Conservation (phyloP, 1,284 basidiomycete species). For the Paramarasmius palmivorus region DNA sequence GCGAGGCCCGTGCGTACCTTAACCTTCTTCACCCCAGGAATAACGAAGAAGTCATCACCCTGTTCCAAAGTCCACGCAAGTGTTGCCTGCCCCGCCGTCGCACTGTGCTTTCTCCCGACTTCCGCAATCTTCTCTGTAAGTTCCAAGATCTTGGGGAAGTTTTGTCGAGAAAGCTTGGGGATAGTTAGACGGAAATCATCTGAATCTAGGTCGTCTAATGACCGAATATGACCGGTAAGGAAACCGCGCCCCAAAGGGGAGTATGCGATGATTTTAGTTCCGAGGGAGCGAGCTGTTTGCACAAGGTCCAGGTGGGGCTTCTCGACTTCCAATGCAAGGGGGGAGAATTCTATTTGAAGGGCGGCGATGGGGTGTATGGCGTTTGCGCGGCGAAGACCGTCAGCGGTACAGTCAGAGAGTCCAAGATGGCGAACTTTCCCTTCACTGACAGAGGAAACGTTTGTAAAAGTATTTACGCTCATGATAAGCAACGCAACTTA, state of each 20-base stretch:
- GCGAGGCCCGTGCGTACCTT: conserved; percentile 3
- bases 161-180: conserved; percentile 35
- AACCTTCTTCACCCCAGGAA: conserved; percentile 35
- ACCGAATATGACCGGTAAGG: conserved; percentile 55
- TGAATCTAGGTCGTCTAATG: conserved; percentile 49
- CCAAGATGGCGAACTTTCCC: conserved; percentile 67
- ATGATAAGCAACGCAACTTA: neutral
- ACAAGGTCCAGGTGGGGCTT: conserved; percentile 46
- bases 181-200: conserved; percentile 43
- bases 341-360: conserved; percentile 65
- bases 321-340: conserved; percentile 58
- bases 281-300: conserved; percentile 52
- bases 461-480: neutral
- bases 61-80: conserved; percentile 49
- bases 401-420: conserved; percentile 59
- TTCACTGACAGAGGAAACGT: conserved; percentile 29
- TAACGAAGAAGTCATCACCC: conserved; percentile 41
- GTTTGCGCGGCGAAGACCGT: conserved; percentile 63
- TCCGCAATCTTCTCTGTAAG: conserved; percentile 36
- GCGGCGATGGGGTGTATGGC: conserved; percentile 61
- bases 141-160: conserved; percentile 43
- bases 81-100: conserved; percentile 41
- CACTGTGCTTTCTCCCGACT: conserved; percentile 33
- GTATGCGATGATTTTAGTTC: conserved; percentile 58
- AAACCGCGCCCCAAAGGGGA: conserved; percentile 64